Percentiles rank a stretch among this genome's conserved stretches.
Evolutionary conservation across 2,329 filamentous ascomycete species (phyloP).

Genomic region (Fonsecaea pedrosoi): DNA sequence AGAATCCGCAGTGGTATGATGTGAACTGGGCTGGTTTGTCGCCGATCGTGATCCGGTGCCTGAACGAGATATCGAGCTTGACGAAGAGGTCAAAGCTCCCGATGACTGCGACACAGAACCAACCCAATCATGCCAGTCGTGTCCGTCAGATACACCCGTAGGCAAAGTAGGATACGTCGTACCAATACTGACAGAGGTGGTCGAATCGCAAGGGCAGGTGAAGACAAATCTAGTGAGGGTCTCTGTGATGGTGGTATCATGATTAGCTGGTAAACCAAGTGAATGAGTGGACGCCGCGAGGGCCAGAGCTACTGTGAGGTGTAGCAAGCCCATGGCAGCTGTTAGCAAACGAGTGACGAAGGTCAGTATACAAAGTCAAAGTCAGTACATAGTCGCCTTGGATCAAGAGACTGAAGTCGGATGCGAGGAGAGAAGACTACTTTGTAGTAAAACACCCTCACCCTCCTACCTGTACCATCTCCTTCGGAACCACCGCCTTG

Average conservation of each 20-base stretch:
- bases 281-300: slow-evolving; percentile 22
- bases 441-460: neutral
- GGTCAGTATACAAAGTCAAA: neutral
- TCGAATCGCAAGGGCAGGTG: slow-evolving; percentile 21
- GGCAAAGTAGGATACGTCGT: slow-evolving; percentile 14
- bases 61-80: slow-evolving; percentile 5
- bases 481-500: slow-evolving; percentile 6
- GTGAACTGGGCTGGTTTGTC: neutral
- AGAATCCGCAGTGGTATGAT: slow-evolving; percentile 3
- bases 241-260: slow-evolving; percentile 17
- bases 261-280: neutral
- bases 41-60: neutral
- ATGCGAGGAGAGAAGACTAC: slow-evolving; percentile 15
- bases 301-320: slow-evolving; percentile 11
- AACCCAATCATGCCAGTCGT: slow-evolving; percentile 13
- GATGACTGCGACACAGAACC: slow-evolving; percentile 1
- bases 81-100: slow-evolving; percentile 6
- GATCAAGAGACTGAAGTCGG: neutral
- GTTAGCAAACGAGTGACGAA: slow-evolving; percentile 16
- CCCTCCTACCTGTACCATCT: slow-evolving; percentile 11
- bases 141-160: slow-evolving; percentile 4
- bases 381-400: slow-evolving; percentile 7
- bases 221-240: slow-evolving; percentile 26
- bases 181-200: slow-evolving; percentile 18
- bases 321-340: slow-evolving; percentile 21